Evolutionary conservation across 1,284 basidiomycete species (phyloP), one percentile per base, ranked within the genome.

Genomic region (Cutaneotrichosporon sp.): DNA sequence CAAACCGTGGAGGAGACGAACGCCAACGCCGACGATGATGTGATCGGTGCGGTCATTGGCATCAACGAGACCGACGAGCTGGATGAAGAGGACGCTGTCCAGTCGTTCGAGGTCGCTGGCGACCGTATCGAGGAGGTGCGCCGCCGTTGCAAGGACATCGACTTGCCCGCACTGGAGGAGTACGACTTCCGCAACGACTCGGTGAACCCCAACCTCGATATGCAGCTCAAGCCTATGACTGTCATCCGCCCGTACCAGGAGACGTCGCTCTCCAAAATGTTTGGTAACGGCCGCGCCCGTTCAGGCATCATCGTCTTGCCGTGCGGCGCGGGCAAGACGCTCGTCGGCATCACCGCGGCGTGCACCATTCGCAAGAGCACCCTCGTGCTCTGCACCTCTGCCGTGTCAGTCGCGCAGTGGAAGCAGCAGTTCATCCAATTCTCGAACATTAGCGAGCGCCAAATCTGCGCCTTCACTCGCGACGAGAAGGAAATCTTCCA

Each of bases 351-450:
- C 74, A 99, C 97, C 0, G 97, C 97, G 4, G 97, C 97, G 13
- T 98, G 95, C 76, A 99, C 97, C 21, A 97, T 99, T 83, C 97
- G 97, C 83, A 99, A 99, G 83, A 97, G 93, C 36, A 96, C 93
- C 74, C 85, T 99, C n/a, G 94, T 99, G 32, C 84, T 99, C 55
- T 98, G 96, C 81, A 97, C 95, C 30, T 97, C 93, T 55, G 92
- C 92, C 22, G 95, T 98, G 32, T 96, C 92, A 26, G 95, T 97
- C 56, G 93, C 95, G 86, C 95, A 97, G 83, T 98, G 95, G 95
- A 91, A 90, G 75, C 90, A 92, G 73, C 92, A 97, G 75, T 98
- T 98, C 81, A 88, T 96, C 84, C 90, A 91, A 73, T 98, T 95
- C 91, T 96, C 92, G 1, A 98, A 97, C 76, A 90, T 97, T 70